Evolutionary conservation across 2,329 filamentous ascomycete species (phyloP), one percentile per base, ranked within the genome.

Genomic region (Colletotrichum sp.): DNA sequence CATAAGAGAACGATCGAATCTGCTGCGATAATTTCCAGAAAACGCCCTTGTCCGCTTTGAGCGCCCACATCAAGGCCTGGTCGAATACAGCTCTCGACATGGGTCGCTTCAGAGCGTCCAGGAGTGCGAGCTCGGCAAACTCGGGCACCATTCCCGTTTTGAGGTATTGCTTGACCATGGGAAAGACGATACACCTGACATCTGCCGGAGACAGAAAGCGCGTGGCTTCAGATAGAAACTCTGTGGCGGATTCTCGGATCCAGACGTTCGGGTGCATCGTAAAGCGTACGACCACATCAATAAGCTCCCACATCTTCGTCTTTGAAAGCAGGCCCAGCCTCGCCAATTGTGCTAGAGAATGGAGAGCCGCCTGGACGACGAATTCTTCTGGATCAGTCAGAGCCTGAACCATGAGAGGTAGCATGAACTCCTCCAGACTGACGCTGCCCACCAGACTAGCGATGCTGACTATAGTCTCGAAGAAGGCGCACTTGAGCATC

Each of bases 401-500:
- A 9, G 97, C 96, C 84, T 98, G 97, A 5, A 98, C 91, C 95
- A 99, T 98, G 16, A 99, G 88, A 1, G 98, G 97, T 30, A 99
- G 86, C 78, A 99, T 98, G 80, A 98, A 99, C 79, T 98, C 96
- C 84, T 99, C 97, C 36, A 99, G 87, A 79, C 94, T 98, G 39
- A 93, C 95, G 76, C 95, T 96, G 32, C 97, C 97, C 39, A 99
- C 91, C 79, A 98, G 98, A 2, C 95, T 92, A 6, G 96, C 95
- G 78, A 99, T 96, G 5, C 96, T 96, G 18, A 99, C 95, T 30
- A 99, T 95, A 0, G 96, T 95, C 81, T 98, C 96, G 81, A 99
- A 98, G 82, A 99, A 99, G 4, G 96, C 96, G 80, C 96, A 98
- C 84, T 98, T 98, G 36, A 99, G 87, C 83, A 95, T 95, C 97